Percentiles rank a stretch among this genome's conserved stretches.
Conservation (phyloP, 192 early-diverging fungal genomes). For the Linnemannia exigua region DNA sequence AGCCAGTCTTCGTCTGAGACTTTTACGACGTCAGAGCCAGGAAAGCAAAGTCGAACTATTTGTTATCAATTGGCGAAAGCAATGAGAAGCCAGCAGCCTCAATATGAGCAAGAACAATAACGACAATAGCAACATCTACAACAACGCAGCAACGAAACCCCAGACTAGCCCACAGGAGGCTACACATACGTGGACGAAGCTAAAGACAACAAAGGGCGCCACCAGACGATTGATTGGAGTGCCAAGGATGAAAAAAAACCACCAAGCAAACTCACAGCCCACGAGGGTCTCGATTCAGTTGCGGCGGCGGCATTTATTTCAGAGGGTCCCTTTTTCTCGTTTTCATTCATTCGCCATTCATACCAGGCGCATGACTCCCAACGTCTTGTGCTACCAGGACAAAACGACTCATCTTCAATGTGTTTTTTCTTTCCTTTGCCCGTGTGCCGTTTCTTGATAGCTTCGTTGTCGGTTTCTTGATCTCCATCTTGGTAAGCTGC, state of each 20-base stretch:
- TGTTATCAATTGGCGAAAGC: not conserved
- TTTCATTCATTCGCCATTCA: not conserved
- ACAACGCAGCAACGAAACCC: too few relatives aligned
- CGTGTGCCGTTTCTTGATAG: constrained; percentile 59
- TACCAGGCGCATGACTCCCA: not conserved
- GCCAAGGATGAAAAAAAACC: not conserved
- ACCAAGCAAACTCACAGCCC: not conserved
- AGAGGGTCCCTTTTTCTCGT: too few relatives aligned
- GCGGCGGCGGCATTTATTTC: not conserved
- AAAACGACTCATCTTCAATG: not conserved
- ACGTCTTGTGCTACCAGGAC: not conserved
- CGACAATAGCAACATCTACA: not conserved
- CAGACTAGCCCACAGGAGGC: too few relatives aligned
- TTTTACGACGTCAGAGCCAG: not conserved
- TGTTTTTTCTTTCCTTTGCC: not conserved
- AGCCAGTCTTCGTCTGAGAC: not conserved
- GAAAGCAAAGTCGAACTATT: not conserved
- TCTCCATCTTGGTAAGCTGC: constrained; percentile 78
- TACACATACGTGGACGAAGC: not conserved
- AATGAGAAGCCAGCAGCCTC: not conserved
- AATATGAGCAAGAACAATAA: not conserved
- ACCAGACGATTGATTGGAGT: not conserved
- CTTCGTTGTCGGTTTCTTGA: constrained; percentile 84
- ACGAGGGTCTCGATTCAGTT: not conserved
- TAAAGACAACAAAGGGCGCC: not conserved